Conservation (phyloP, 1,139 yeast species). For the Debaryomycetaceae sp. region DNA sequence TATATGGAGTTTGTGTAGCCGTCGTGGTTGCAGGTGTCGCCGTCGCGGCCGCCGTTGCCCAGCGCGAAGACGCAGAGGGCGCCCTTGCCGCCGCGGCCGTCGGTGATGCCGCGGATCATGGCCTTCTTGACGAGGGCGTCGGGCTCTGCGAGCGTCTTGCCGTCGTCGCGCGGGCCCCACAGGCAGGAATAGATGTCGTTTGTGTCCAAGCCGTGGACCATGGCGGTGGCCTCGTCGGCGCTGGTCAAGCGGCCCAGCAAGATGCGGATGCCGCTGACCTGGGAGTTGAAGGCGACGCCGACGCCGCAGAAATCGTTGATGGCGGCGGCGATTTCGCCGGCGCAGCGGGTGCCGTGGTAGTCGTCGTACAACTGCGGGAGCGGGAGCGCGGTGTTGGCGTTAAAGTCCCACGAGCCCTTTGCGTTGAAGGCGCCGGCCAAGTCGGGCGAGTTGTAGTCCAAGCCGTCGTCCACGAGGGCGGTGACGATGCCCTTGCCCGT, state of each 20-base stretch:
- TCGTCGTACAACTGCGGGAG: conserved; percentile 76
- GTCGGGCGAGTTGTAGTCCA: conserved; percentile 72
- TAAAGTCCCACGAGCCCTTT: conserved; percentile 85
- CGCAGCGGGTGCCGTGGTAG: conserved; percentile 95
- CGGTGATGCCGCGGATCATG: conserved; percentile 69
- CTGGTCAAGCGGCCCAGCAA: conserved; percentile 69
- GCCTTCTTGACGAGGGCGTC: conserved; percentile 71
- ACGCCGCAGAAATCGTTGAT: conserved; percentile 85
- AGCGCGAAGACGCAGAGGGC: conserved; percentile 90
- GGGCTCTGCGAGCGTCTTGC: conserved; percentile 77
- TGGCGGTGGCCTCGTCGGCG: conserved; percentile 85
- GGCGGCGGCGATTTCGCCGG: conserved; percentile 92
- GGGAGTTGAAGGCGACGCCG: conserved; percentile 83
- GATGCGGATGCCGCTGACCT: conserved; percentile 85
- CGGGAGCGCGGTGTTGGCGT: conserved; percentile 65
- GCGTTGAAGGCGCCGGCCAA: conserved; percentile 58
- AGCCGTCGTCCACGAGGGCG: conserved; percentile 90
- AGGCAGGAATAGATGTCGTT: conserved; percentile 95
- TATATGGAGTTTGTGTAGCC: conserved; percentile 96
- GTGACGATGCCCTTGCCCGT: conserved; percentile 78
- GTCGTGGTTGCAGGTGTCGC: conserved; percentile 92
- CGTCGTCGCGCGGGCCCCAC: conserved; percentile 98
- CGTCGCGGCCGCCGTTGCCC: conserved; percentile 81
- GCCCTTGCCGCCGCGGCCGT: conserved; percentile 78
- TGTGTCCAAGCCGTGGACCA: conserved; percentile 65